These are phyloP conservation scores for Coelastrella sp. DNA, from an alignment of 139 green algal species.

Conservation along the genomic window DNA sequence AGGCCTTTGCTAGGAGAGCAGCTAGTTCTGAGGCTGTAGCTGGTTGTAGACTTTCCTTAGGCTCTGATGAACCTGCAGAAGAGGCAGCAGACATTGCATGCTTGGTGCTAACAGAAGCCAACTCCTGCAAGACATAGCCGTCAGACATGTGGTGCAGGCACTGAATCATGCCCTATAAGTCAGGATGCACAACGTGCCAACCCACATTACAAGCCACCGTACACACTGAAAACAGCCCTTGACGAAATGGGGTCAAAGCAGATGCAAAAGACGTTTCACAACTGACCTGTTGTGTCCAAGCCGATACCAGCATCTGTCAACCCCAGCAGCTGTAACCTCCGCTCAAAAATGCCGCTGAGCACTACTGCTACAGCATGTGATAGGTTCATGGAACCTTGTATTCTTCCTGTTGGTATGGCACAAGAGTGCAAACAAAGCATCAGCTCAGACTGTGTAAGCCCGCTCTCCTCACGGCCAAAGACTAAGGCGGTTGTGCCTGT, in stretches of 20 bases:
- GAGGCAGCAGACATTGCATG: neutral
- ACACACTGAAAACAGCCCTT: too few species aligned
- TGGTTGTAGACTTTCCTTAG: conserved; percentile 37
- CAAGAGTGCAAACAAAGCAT: conserved; percentile 77
- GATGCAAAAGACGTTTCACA: neutral
- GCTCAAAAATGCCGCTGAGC: conserved; percentile 66
- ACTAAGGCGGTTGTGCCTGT: conserved; percentile 68
- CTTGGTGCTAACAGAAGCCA: neutral
- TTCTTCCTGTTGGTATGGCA: conserved; percentile 74
- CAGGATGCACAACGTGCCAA: too few species aligned
- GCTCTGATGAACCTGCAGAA: neutral
- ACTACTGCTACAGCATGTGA: conserved; percentile 80
- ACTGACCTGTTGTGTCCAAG: conserved; percentile 30
- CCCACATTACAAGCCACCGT: too few species aligned
- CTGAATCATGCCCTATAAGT: too few species aligned
- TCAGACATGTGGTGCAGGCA: too few species aligned
- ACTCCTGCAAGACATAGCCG: neutral
- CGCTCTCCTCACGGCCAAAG: conserved; percentile 85
- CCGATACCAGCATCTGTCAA: neutral
- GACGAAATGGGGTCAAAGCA: too few species aligned
- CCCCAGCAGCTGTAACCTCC: neutral
- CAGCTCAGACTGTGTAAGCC: conserved; percentile 77
- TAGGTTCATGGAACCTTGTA: conserved; percentile 80
- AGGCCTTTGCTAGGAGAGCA: conserved; percentile 54
- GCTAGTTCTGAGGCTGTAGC: conserved; percentile 54